Evolutionary conservation across 345 rosid species (phyloP), one percentile per base, ranked within the genome.

Genomic region (Gossypium stocksii): DNA sequence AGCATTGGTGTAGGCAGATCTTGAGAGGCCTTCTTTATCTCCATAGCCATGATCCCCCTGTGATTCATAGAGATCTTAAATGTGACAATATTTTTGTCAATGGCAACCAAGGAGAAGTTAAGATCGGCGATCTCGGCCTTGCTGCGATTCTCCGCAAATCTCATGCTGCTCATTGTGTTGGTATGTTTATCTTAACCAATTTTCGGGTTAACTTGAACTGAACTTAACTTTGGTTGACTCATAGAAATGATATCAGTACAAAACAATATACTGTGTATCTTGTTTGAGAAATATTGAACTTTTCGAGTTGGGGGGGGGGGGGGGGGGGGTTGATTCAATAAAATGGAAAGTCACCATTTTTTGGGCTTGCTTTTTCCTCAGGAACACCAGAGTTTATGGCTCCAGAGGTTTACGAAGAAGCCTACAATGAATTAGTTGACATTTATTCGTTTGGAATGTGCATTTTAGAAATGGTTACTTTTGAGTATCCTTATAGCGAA

Each of bases 331-430:
- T n/a, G 38, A 20, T 45, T 66, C 7, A 3, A 19, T 65, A 38
- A 63, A 38, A 63, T 38, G 46, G 46, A 29, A 27, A 61, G 65
- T 61, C 53, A 53, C 41, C 29, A n/a, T 72, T 46, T 65, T 46
- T 20, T 61, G 61, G 13, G 56, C 77, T 38, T 73, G 54, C 13
- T 67, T n/a, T 70, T 78, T 77, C 65, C 77, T 52, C 87, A 96
- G 98, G 99, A 53, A 96, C 99, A 45, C 98, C 97, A 9, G 99
- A 96, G 86, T 96, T 96, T 71, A 96, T 96, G 99, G 99, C 99
- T 67, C 99, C 99, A 43, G 99, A 96, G 83, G 92, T 96, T 19
- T 96, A 93, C 53, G 93, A 91, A 84, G 99, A 96, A 82, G 98
- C 93, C 0, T 96, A 96, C 61, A 93, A 96, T 77, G 98, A 96